A percentile compares a stretch with the other conserved stretches of the same genome.
Conservation (phyloP, 805 yeast species). For the Torulaspora franciscae region DNA sequence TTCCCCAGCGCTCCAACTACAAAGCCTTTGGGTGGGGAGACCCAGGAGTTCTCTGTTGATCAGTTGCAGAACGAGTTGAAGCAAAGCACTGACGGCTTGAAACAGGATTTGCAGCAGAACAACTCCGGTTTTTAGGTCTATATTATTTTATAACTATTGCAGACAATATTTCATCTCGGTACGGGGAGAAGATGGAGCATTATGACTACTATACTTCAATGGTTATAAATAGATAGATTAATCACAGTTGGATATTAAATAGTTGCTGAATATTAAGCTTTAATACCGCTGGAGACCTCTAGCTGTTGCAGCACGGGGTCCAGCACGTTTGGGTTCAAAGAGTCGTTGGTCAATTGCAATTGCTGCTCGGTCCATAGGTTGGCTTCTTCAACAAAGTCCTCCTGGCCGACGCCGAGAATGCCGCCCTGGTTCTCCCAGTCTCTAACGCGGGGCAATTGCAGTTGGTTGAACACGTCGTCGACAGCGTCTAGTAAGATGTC, state of each 20-base stretch:
- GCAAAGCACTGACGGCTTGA: conserved; percentile 31
- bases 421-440: conserved; percentile 84
- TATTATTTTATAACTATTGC: neutral
- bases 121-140: conserved; percentile 13
- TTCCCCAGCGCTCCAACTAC: conserved; percentile 40
- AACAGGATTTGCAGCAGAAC: conserved; percentile 32
- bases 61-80: conserved; percentile 21
- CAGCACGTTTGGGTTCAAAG: conserved; percentile 61
- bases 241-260: conserved; percentile 3
- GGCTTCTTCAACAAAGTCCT: conserved; percentile 41
- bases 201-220: neutral
- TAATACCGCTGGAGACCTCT: conserved; percentile 66
- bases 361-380: conserved; percentile 89
- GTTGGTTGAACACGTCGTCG: conserved; percentile 71
- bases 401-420: conserved; percentile 81
- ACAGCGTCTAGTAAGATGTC: conserved; percentile 74
- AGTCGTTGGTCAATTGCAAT: conserved; percentile 55
- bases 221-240: conserved; percentile 3
- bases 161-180: neutral
- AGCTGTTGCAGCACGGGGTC: conserved; percentile 59
- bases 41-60: conserved; percentile 24
- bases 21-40: conserved; percentile 22
- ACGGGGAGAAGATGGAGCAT: neutral
- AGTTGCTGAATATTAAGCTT: conserved; percentile 12
- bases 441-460: conserved; percentile 64